Percentiles rank a stretch among this genome's conserved stretches.
These are phyloP conservation scores for Diaporthe sp. DNA, from an alignment of 2,329 filamentous ascomycete species.

Conservation along the genomic window DNA sequence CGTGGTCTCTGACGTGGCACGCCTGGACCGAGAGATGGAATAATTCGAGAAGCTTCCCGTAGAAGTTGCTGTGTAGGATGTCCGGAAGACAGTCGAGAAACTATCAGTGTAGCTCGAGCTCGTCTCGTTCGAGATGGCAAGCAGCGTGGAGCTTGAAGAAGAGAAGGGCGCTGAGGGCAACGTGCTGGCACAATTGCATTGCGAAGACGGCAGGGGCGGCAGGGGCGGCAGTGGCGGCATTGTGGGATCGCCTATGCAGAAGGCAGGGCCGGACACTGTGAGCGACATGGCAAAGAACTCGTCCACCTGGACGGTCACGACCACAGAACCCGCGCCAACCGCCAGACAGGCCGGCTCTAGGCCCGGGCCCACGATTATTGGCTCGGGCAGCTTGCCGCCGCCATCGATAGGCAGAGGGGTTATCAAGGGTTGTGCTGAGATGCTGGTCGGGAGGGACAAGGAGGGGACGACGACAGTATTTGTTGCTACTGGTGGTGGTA, in stretches of 20 bases:
- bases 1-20: neutral
- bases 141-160: neutral
- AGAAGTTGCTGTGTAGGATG: neutral
- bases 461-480: neutral
- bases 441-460: neutral
- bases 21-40: neutral
- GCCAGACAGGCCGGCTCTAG: neutral
- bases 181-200: neutral
- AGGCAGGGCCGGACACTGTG: neutral
- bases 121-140: neutral
- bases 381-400: neutral
- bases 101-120: neutral
- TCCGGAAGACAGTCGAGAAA: neutral
- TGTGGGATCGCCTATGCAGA: neutral
- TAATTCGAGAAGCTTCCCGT: neutral
- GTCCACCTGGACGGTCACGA: conserved; percentile 3
- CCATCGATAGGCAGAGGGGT: neutral
- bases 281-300: neutral
- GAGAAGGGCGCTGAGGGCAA: neutral
- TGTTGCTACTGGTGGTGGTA: neutral
- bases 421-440: neutral
- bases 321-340: neutral
- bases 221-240: neutral
- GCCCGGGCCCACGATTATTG: neutral
- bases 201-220: neutral